Evolutionary conservation across 768 basidiomycete genomes (phyloP).

Genomic region (Lentinula guzmanii): DNA sequence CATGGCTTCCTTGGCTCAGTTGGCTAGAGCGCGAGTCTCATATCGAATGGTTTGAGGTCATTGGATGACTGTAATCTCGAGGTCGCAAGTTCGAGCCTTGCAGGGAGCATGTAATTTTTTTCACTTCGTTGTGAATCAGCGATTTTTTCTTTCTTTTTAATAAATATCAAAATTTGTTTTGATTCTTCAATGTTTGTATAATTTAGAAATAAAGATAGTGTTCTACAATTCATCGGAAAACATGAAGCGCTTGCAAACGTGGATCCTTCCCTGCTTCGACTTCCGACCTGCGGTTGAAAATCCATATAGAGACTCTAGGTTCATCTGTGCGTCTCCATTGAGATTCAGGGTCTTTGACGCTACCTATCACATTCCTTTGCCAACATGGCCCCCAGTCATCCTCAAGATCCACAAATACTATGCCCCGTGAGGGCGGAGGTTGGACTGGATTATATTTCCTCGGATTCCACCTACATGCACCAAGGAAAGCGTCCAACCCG

Average conservation of each 20-base stretch:
- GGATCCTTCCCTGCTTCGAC: not conserved
- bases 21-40: conserved; percentile 8
- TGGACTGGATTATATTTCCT: not conserved
- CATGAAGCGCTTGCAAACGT: not conserved
- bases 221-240: not conserved
- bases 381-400: not conserved
- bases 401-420: not conserved
- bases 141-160: not conserved
- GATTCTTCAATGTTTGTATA: not conserved
- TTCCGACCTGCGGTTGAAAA: not conserved
- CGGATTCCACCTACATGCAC: conserved; percentile 4
- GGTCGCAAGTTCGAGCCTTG: conserved; percentile 9
- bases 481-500: not conserved
- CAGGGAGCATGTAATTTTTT: not conserved
- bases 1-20: conserved; percentile 8
- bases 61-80: not conserved
- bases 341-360: not conserved
- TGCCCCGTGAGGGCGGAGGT: not conserved
- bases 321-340: not conserved
- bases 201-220: not conserved
- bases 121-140: too few relatives aligned
- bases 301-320: not conserved
- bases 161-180: too few relatives aligned
- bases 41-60: not conserved
- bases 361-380: not conserved